Conservation (phyloP, 1,139 yeast species). For the Scheffersomyces parashehatae region DNA sequence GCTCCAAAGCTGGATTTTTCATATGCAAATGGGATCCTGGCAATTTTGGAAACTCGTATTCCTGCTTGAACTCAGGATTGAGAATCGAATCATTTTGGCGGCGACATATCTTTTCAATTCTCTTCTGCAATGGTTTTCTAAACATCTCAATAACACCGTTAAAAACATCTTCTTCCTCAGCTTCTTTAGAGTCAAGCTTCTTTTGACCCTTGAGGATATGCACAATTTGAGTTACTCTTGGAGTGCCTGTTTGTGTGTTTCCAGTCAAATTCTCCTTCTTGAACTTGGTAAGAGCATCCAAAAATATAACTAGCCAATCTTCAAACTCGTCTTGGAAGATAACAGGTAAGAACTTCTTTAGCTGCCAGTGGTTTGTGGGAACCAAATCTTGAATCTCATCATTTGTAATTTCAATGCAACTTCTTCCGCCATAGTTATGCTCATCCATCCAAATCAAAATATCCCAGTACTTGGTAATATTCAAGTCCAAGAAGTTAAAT, state of each 20-base stretch:
- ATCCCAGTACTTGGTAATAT: constrained; percentile 85
- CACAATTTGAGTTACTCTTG: constrained; percentile 66
- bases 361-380: constrained; percentile 78
- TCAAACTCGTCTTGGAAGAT: constrained; percentile 80
- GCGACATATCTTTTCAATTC: constrained; percentile 64
- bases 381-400: constrained; percentile 58
- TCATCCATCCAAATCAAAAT: constrained; percentile 92
- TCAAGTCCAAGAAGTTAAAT: constrained; percentile 78
- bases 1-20: constrained; percentile 74
- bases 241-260: constrained; percentile 46
- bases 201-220: constrained; percentile 51
- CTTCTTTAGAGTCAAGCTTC: constrained; percentile 32
- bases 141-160: constrained; percentile 51
- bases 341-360: constrained; percentile 70
- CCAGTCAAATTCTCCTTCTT: constrained; percentile 46
- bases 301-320: constrained; percentile 78
- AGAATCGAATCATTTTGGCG: constrained; percentile 74
- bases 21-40: constrained; percentile 69
- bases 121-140: constrained; percentile 62
- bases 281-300: constrained; percentile 66
- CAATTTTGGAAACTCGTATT: constrained; percentile 68
- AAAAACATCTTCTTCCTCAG: constrained; percentile 30
- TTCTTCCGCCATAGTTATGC: constrained; percentile 82
- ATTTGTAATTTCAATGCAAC: constrained; percentile 59
- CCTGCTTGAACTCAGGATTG: constrained; percentile 62